Evolutionary conservation across 2,329 filamentous ascomycete species (phyloP).

Genomic region (Didymella glomerata): DNA sequence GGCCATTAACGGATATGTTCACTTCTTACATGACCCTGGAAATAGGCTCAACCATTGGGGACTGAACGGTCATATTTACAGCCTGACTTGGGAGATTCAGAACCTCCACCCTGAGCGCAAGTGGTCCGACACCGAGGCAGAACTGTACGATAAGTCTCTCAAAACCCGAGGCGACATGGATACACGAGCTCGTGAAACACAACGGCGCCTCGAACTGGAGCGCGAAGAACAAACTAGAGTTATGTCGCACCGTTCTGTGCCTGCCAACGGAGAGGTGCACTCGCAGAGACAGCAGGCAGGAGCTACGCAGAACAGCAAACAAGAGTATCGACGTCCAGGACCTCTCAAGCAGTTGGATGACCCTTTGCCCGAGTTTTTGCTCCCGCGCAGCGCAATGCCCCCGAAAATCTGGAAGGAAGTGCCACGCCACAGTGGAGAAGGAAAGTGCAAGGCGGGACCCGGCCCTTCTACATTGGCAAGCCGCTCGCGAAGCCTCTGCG

Average conservation of each 20-base stretch:
- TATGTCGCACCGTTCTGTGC: no score
- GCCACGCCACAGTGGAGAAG: neutral
- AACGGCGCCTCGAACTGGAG: neutral
- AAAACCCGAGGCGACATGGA: neutral
- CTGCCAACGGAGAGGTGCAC: neutral
- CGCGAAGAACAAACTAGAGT: neutral
- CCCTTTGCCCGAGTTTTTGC: no score
- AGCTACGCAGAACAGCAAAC: neutral
- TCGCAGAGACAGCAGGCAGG: neutral
- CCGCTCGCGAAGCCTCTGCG: neutral
- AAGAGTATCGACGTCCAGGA: no score
- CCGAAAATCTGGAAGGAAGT: no score
- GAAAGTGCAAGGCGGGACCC: neutral
- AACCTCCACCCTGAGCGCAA: no score
- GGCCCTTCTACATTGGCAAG: neutral
- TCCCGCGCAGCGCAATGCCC: neutral
- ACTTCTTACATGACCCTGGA: no score
- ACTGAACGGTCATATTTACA: no score
- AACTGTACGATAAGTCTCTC: neutral
- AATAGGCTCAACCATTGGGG: no score
- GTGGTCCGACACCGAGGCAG: neutral
- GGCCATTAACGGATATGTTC: no score
- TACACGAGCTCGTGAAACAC: neutral
- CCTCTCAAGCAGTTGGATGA: no score
- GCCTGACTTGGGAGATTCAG: no score